A percentile compares a stretch with the other conserved stretches of the same genome.
Conservation (phyloP, 129 eudicot genomes). For the Tanacetum coccineum region DNA sequence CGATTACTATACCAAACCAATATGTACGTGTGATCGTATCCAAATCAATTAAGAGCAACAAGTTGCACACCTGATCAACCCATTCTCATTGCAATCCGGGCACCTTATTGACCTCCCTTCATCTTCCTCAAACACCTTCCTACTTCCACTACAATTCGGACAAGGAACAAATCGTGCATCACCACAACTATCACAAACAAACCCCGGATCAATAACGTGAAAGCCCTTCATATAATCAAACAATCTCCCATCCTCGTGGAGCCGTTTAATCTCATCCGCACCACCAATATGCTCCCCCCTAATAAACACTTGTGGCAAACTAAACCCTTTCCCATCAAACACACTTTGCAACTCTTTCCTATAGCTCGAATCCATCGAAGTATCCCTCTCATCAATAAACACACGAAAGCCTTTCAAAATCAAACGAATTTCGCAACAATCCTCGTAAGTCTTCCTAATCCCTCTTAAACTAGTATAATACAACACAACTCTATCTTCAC, state of each 20-base stretch:
- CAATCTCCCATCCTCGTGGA: slow-evolving; percentile 72
- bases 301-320: slow-evolving; percentile 74
- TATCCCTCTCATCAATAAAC: slow-evolving; percentile 76
- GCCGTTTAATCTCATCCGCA: slow-evolving; percentile 74
- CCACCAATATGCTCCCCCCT: slow-evolving; percentile 71
- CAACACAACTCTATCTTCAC: slow-evolving; percentile 67
- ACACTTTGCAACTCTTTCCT: slow-evolving; percentile 68
- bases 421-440: slow-evolving; percentile 70
- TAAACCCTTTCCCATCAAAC: slow-evolving; percentile 53
- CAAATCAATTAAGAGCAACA: slow-evolving; percentile 61
- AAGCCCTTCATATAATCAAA: slow-evolving; percentile 60
- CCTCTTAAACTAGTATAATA: slow-evolving; percentile 93
- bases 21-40: slow-evolving; percentile 17
- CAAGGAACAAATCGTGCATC: slow-evolving; percentile 86
- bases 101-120: slow-evolving; percentile 68
- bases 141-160: slow-evolving; percentile 72
- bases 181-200: slow-evolving; percentile 74
- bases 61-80: slow-evolving; percentile 67
- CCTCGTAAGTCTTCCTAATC: slow-evolving; percentile 81
- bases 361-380: slow-evolving; percentile 80
- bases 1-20: slow-evolving; percentile 13
- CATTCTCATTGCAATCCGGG: slow-evolving; percentile 82
- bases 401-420: slow-evolving; percentile 82
- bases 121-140: slow-evolving; percentile 73
- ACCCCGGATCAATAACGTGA: slow-evolving; percentile 44